Percentiles rank a stretch among this genome's conserved stretches.
Evolutionary conservation across 1,139 yeast species (phyloP).

Genomic region (Kodamaea derodonti): DNA sequence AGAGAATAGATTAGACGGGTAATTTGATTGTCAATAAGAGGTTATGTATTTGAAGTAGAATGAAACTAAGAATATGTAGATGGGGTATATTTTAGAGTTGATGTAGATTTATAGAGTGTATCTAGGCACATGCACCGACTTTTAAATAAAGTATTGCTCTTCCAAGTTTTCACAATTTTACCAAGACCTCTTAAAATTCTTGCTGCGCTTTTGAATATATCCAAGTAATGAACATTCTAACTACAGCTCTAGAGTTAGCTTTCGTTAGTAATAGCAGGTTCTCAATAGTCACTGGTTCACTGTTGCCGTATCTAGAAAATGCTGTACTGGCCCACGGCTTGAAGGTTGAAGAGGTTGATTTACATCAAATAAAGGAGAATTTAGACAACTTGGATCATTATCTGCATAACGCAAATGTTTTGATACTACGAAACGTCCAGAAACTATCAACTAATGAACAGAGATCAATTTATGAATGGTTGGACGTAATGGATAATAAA

Average conservation of each 20-base stretch:
- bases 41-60: too few species aligned
- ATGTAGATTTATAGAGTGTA: too few species aligned
- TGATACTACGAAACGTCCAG: slow-evolving; percentile 18
- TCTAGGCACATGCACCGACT: too few species aligned
- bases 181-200: too few species aligned
- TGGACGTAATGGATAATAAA: slow-evolving; percentile 18
- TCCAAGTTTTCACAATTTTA: too few species aligned
- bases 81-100: too few species aligned
- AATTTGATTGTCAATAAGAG: too few species aligned
- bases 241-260: slow-evolving; percentile 7
- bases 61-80: too few species aligned
- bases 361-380: background rate
- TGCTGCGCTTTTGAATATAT: too few species aligned
- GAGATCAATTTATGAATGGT: slow-evolving; percentile 21
- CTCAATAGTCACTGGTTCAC: slow-evolving; percentile 4
- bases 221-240: slow-evolving; percentile 5
- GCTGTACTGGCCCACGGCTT: slow-evolving; percentile 3
- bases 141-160: too few species aligned
- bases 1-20: too few species aligned
- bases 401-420: slow-evolving; percentile 2
- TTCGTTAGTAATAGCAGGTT: slow-evolving; percentile 4
- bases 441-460: slow-evolving; percentile 17
- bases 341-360: slow-evolving; percentile 4
- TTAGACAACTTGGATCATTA: background rate
- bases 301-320: slow-evolving; percentile 2